These are phyloP conservation scores for Magnolia changhungtana DNA, from an alignment of 164 flowering plant genomes.

Conservation along the genomic window DNA sequence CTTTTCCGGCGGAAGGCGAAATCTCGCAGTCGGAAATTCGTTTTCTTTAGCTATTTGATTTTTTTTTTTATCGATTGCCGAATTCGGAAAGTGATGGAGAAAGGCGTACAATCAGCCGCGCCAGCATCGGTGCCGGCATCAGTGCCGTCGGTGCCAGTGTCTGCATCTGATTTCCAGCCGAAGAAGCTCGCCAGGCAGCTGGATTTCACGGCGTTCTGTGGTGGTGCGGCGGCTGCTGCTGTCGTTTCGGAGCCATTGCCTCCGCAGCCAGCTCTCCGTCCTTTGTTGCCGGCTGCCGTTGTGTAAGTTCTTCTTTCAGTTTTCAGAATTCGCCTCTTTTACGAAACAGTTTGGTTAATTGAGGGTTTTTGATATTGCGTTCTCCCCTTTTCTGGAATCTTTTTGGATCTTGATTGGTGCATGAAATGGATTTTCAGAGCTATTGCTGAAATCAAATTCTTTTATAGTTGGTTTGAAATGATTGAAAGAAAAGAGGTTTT, in stretches of 20 bases:
- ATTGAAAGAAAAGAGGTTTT: too few relatives aligned
- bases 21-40: not conserved
- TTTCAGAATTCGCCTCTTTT: not conserved
- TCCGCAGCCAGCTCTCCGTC: conserved; percentile 27
- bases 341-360: not conserved
- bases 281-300: conserved; percentile 28
- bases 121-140: conserved; percentile 9
- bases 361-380: conserved; percentile 3
- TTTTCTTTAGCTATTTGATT: conserved; percentile 6
- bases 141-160: conserved; percentile 1
- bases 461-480: too few relatives aligned
- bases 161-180: conserved; percentile 37
- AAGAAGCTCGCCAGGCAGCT: conserved; percentile 92
- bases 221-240: conserved; percentile 18
- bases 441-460: not conserved
- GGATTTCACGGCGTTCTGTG: conserved; percentile 60
- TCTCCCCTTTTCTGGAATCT: not conserved
- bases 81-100: conserved; percentile 45
- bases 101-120: conserved; percentile 36
- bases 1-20: conserved; percentile 9
- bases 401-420: not conserved
- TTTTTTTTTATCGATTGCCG: conserved; percentile 9
- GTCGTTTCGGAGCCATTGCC: conserved; percentile 15
- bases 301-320: conserved; percentile 5
- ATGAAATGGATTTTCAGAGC: not conserved